Base-by-base conservation (phyloP, 306 rosid genomes). In the Neltuma alba region DNA sequence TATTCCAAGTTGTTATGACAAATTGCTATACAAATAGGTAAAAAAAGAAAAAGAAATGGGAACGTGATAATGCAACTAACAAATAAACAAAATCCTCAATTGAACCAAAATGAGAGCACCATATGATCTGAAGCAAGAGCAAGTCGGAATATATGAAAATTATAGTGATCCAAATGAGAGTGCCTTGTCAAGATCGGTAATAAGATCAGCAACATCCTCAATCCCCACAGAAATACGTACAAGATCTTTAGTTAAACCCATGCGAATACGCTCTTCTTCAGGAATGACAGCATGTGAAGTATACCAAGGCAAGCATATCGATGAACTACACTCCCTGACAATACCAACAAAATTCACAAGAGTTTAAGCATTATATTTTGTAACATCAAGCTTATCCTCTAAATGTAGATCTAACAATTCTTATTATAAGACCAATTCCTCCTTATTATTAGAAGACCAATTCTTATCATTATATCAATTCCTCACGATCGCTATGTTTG, bases 271-370 rank as follows among this genome's bases (percentile, higher is more conserved):
- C 69, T 89, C 89, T 41, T 84, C 86, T 37, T 91, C 84, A 27
- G 97, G 95, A 79, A 93, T 89, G 84, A 91, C 88, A 50, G 95
- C 95, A 79, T 90, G 98, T 30, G 96, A 89, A 88, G 87, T 89
- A 80, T 89, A 87, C 78, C 91, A 91, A 4, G 97, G 97, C 88
- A 94, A 38, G 87, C 97, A 89, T 47, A 92, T 92, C 4, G 92
- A 89, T 60, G 97, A 94, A 88, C 91, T 38, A 92, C 96, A 74
- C 97, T 90, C 74, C 97, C 96, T 92, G 88, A 58, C 68, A 72
- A 80, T 50, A 18, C 7, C 27, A 65, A 73, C 15, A 79, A 60
- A 66, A 64, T 12, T n/a, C n/a, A n/a, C n/a, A n/a, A n/a, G n/a
- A n/a, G n/a, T n/a, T n/a, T n/a, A n/a, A n/a, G n/a, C n/a, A n/a